Percentiles rank a stretch among this genome's conserved stretches.
Evolutionary conservation across 2,329 filamentous ascomycete species (phyloP).

Genomic region (Drechslerella dactyloides): DNA sequence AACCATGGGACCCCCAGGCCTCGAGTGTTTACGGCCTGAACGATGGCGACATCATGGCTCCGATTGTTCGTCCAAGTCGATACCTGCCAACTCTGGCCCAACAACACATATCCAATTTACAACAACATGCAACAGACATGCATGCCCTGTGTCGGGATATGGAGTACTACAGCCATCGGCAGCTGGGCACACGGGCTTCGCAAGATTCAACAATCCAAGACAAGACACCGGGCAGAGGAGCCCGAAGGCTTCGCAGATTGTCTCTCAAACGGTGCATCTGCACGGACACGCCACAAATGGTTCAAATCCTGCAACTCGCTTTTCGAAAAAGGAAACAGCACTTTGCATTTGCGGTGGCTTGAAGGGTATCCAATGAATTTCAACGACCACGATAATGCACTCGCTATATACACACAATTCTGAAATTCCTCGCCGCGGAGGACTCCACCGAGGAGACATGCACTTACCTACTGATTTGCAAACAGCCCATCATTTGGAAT

Average conservation of each 20-base stretch:
- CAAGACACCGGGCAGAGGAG: neutral
- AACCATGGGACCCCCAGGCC: neutral
- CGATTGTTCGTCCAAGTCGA: neutral
- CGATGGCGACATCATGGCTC: too few relatives aligned
- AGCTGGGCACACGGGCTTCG: too few relatives aligned
- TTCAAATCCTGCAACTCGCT: neutral
- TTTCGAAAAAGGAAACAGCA: neutral
- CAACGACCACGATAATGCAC: neutral
- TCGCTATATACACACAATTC: neutral
- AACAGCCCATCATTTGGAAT: neutral
- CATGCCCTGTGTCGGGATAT: too few relatives aligned
- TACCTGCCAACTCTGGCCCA: neutral
- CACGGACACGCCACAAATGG: neutral
- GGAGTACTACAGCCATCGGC: neutral
- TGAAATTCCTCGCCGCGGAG: neutral
- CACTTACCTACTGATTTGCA: neutral
- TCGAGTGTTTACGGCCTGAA: too few relatives aligned
- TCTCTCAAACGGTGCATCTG: neutral
- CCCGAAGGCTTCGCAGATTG: neutral
- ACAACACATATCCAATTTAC: conserved; percentile 8
- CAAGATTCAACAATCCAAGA: neutral
- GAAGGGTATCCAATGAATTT: neutral
- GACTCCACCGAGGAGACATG: conserved; percentile 6
- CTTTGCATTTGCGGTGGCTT: neutral
- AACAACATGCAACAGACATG: neutral